These are phyloP conservation scores for Entrophospora sp. DNA, from an alignment of 192 early-diverging fungal genomes.

Conservation along the genomic window DNA sequence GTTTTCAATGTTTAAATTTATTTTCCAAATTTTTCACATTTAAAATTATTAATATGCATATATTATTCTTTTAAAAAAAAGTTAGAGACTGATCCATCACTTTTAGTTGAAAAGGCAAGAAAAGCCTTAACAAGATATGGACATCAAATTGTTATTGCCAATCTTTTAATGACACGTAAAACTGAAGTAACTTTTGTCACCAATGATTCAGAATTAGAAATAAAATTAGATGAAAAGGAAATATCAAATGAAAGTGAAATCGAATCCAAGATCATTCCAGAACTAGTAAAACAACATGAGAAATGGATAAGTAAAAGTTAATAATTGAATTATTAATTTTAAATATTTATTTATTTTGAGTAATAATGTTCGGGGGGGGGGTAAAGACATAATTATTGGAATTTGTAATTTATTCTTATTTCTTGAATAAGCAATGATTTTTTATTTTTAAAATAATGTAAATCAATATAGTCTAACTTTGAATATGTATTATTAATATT, in stretches of 20 bases:
- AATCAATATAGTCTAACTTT: no score
- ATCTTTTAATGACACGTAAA: conserved; percentile 86
- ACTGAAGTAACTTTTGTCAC: conserved; percentile 64
- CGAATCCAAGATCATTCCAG: conserved; percentile 64
- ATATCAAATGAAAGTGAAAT: conserved; percentile 69
- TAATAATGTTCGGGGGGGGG: no score
- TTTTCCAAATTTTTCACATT: not conserved
- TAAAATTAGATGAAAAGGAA: conserved; percentile 46
- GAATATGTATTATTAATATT: no score
- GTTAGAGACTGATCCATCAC: conserved; percentile 82
- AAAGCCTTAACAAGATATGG: conserved; percentile 77
- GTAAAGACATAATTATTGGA: no score
- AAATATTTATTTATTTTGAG: no score
- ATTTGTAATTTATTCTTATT: no score
- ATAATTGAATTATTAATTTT: no score
- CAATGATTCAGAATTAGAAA: conserved; percentile 29
- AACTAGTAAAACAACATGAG: conserved; percentile 56
- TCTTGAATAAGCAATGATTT: no score
- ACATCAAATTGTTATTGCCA: conserved; percentile 96
- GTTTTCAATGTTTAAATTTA: not conserved
- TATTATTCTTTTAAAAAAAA: conserved; percentile 9
- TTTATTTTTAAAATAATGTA: no score
- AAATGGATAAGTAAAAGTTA: conserved; percentile 55
- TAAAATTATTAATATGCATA: not conserved
- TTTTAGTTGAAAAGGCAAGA: conserved; percentile 75